Conservation (phyloP, 2,329 filamentous ascomycete species). For the Microcyclosporella mali region DNA sequence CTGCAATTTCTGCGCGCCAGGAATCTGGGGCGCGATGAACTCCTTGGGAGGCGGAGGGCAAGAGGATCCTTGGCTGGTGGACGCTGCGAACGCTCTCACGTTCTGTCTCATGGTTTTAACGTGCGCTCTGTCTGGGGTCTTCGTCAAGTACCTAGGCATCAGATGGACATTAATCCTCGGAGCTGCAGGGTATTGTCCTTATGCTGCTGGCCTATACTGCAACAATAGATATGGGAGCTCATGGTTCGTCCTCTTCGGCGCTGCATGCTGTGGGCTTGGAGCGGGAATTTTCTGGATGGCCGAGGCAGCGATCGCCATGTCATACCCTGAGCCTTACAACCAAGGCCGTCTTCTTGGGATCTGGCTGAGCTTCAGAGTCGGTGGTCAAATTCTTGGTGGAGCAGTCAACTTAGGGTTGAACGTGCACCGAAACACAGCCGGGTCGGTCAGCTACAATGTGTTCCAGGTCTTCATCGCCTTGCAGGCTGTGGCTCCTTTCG, state of each 20-base stretch:
- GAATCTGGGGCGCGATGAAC: conserved; percentile 65
- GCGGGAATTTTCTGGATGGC: conserved; percentile 72
- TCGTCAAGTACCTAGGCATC: conserved; percentile 64
- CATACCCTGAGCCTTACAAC: conserved; percentile 65
- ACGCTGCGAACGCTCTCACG: conserved; percentile 63
- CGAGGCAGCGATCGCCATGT: conserved; percentile 65
- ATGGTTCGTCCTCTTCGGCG: conserved; percentile 64
- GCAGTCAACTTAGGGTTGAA: conserved; percentile 67
- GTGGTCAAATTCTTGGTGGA: conserved; percentile 64
- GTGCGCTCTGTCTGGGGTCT: conserved; percentile 57
- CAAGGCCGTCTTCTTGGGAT: conserved; percentile 59
- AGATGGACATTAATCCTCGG: conserved; percentile 66
- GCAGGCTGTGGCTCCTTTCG: conserved; percentile 60
- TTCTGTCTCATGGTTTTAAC: conserved; percentile 69
- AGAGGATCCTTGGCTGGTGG: conserved; percentile 60
- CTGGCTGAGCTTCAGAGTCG: conserved; percentile 58
- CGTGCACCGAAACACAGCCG: conserved; percentile 49
- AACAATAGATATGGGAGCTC: conserved; percentile 64
- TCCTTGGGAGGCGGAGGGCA: conserved; percentile 64
- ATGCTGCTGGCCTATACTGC: conserved; percentile 63
- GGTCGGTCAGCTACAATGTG: conserved; percentile 62
- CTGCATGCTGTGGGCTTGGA: conserved; percentile 62
- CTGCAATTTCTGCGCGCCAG: conserved; percentile 64
- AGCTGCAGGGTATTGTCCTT: conserved; percentile 66
- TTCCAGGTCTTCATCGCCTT: conserved; percentile 66